Evolutionary conservation across 2,329 filamentous ascomycete genomes (phyloP).

Genomic region (Emmonsiellopsis sp.): DNA sequence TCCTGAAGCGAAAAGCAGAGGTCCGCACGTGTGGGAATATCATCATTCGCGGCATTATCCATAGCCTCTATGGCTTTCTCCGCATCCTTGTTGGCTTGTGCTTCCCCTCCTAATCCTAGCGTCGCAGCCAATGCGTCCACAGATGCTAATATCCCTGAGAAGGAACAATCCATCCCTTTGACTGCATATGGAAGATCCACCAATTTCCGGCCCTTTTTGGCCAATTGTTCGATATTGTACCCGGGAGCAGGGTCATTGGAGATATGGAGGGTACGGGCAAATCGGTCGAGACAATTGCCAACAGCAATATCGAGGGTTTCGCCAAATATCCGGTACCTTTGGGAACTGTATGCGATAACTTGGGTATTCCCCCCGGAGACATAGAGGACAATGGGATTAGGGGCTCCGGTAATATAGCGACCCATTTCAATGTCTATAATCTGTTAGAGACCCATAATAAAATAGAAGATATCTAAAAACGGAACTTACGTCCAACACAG

Average conservation of each 20-base stretch:
- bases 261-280: constrained; percentile 82
- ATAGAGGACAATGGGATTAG: constrained; percentile 90
- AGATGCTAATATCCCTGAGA: constrained; percentile 79
- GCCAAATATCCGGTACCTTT: constrained; percentile 93
- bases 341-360: constrained; percentile 91
- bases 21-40: constrained; percentile 61
- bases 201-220: constrained; percentile 60
- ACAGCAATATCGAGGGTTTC: constrained; percentile 97
- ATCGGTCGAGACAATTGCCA: constrained; percentile 92
- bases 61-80: constrained; percentile 1
- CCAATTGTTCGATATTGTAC: constrained; percentile 95
- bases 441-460: not conserved
- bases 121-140: constrained; percentile 66
- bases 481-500: constrained; percentile 67
- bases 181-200: constrained; percentile 90
- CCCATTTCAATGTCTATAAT: constrained; percentile 86
- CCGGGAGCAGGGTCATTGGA: constrained; percentile 93
- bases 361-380: constrained; percentile 95
- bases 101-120: constrained; percentile 27
- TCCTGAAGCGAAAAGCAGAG: constrained; percentile 93
- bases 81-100: constrained; percentile 43
- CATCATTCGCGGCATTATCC: constrained; percentile 13
- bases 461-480: not conserved
- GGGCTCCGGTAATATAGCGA: constrained; percentile 76
- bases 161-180: constrained; percentile 98